These are phyloP conservation scores for Monosporascus sp. DNA, from an alignment of 2,329 filamentous ascomycete genomes.

Conservation along the genomic window DNA sequence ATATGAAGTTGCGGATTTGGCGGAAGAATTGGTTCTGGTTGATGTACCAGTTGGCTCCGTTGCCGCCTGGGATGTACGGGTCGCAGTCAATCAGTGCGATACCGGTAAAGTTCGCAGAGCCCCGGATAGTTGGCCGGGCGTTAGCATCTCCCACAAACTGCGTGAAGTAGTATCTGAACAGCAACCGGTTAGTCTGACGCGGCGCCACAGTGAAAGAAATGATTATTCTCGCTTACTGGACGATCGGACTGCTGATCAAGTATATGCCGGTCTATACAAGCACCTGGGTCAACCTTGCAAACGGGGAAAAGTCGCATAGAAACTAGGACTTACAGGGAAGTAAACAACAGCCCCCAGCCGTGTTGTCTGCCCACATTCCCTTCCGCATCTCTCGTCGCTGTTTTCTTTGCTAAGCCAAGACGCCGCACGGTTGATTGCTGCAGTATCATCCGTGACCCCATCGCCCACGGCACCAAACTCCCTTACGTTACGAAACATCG, in stretches of 20 bases:
- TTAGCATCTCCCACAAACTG: conserved; percentile 41
- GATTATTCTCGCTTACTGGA: background rate
- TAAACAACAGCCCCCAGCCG: conserved; percentile 10
- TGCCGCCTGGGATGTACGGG: conserved; percentile 2
- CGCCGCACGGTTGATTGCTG: conserved; percentile 7
- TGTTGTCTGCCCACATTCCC: conserved; percentile 4
- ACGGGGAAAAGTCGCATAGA: too few relatives aligned
- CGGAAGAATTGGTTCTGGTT: conserved; percentile 53
- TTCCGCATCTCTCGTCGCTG: conserved; percentile 6
- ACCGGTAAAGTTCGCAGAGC: conserved; percentile 45
- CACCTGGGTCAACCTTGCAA: too few relatives aligned
- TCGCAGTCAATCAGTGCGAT: conserved; percentile 7
- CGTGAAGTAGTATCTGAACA: conserved; percentile 22
- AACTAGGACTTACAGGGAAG: conserved; percentile 4
- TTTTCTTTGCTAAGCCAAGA: conserved; percentile 1
- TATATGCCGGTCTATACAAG: conserved; percentile 6
- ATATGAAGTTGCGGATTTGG: conserved; percentile 47
- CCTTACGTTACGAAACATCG: conserved; percentile 50
- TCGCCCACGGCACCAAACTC: conserved; percentile 39
- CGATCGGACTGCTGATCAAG: conserved; percentile 8
- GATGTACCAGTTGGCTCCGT: conserved; percentile 40
- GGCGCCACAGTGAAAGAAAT: background rate
- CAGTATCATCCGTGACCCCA: conserved; percentile 8
- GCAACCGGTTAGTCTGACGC: background rate
- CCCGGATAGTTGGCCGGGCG: conserved; percentile 55